Percentiles rank a stretch among this genome's conserved stretches.
Evolutionary conservation across 306 rosid genomes (phyloP).

Genomic region (Parietaria judaica): DNA sequence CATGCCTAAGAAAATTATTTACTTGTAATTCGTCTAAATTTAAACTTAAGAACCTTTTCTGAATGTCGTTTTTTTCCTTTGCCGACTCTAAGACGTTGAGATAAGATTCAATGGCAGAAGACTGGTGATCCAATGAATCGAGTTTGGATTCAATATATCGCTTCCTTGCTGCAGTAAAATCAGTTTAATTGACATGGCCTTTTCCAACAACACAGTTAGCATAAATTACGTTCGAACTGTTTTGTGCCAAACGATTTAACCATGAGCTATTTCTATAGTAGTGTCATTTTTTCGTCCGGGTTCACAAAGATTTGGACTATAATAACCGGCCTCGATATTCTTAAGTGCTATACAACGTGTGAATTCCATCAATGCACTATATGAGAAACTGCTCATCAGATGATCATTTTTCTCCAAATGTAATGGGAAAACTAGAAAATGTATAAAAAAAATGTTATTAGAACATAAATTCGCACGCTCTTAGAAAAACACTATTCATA

Average conservation of each 20-base stretch:
- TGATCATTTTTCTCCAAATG: not conserved
- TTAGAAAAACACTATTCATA: conserved; percentile 1
- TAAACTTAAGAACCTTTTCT: conserved; percentile 46
- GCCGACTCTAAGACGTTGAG: conserved; percentile 54
- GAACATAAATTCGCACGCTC: not conserved
- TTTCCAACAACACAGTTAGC: not conserved
- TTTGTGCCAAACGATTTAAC: no score
- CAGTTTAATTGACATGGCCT: not conserved
- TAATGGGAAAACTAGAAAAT: not conserved
- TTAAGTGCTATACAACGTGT: no score
- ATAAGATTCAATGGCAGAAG: conserved; percentile 54
- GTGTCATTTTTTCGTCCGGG: no score
- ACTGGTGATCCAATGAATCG: conserved; percentile 61
- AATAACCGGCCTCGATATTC: no score
- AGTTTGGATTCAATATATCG: conserved; percentile 71
- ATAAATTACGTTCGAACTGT: no score
- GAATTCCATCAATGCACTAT: no score
- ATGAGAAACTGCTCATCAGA: not conserved
- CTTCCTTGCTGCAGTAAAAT: conserved; percentile 60
- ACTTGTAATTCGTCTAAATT: conserved; percentile 11
- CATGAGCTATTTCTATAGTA: no score
- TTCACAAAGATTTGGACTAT: no score
- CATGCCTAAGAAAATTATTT: conserved; percentile 6
- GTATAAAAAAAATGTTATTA: conserved; percentile 1
- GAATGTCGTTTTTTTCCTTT: conserved; percentile 71